These are phyloP conservation scores for Pleurotus tuber-regium DNA, from an alignment of 768 basidiomycete species.

Conservation along the genomic window DNA sequence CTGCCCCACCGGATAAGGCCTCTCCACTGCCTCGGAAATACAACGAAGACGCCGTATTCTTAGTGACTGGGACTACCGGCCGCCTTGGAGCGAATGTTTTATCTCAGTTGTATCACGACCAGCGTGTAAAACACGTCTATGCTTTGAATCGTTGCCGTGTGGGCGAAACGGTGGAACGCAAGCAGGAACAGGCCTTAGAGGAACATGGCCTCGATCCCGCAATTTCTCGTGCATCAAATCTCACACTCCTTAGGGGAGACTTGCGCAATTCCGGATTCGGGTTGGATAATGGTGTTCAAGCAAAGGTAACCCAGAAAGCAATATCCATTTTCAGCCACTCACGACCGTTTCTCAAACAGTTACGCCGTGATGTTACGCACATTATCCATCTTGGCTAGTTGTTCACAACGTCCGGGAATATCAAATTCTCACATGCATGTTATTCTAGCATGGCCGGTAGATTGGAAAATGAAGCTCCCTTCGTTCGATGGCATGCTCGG, in stretches of 20 bases:
- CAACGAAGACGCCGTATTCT: constrained; percentile 19
- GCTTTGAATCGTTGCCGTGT: background rate
- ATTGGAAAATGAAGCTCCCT: constrained; percentile 35
- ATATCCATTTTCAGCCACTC: background rate
- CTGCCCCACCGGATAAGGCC: background rate
- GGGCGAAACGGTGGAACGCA: constrained; percentile 12
- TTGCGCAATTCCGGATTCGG: constrained; percentile 26
- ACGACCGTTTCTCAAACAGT: constrained; percentile 11
- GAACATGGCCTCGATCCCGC: constrained; percentile 27
- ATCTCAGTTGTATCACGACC: constrained; percentile 21
- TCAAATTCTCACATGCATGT: background rate
- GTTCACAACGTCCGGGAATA: background rate
- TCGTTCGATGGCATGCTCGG: constrained; percentile 42
- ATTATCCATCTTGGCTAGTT: constrained; percentile 35
- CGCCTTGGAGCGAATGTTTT: constrained; percentile 37
- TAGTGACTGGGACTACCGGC: constrained; percentile 40
- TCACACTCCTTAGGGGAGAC: constrained; percentile 34
- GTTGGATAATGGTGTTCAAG: constrained; percentile 18
- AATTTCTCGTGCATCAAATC: constrained; percentile 26
- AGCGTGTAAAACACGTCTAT: background rate
- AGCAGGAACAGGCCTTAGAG: constrained; percentile 26
- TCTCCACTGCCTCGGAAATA: background rate
- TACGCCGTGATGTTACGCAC: constrained; percentile 28
- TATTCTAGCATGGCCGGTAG: constrained; percentile 16
- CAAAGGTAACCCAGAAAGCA: constrained; percentile 18